phyloP scores from a whole-genome alignment of 257 asterid species.

The Nicotiana benthamiana region DNA sequence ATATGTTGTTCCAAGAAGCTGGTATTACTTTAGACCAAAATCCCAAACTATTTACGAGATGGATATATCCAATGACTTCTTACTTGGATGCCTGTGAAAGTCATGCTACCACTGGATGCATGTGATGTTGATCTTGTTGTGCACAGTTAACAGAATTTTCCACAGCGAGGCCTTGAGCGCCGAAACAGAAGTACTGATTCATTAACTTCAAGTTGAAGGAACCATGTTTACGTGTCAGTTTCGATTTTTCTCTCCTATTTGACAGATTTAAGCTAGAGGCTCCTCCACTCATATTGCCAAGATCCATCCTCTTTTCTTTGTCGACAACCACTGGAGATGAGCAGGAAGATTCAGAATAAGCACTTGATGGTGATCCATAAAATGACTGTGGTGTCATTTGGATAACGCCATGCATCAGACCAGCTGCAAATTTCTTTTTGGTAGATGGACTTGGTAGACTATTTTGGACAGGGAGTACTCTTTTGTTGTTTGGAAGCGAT shows the following conservation, averaged over 20 bases:
- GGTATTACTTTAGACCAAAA: not conserved
- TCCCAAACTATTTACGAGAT: not conserved
- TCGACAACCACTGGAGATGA: slow-evolving; percentile 31
- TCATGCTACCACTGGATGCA: slow-evolving; percentile 9
- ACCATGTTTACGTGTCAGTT: slow-evolving; percentile 31
- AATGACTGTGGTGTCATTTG: slow-evolving; percentile 38
- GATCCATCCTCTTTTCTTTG: slow-evolving; percentile 13
- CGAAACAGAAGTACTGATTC: slow-evolving; percentile 71
- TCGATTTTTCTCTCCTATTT: slow-evolving; percentile 18
- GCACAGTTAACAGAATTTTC: slow-evolving; percentile 21
- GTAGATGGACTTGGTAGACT: slow-evolving; percentile 49
- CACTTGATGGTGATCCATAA: slow-evolving; percentile 45
- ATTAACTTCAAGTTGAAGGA: slow-evolving; percentile 52
- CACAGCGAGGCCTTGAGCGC: slow-evolving; percentile 54
- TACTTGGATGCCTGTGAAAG: not conserved
- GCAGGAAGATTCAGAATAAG: slow-evolving; percentile 53
- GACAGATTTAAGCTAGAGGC: slow-evolving; percentile 24
- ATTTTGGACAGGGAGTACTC: slow-evolving; percentile 23
- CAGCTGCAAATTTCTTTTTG: slow-evolving; percentile 51
- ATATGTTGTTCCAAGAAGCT: not conserved
- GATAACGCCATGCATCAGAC: slow-evolving; percentile 49
- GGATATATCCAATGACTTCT: not conserved
- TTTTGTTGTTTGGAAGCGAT: slow-evolving; percentile 44
- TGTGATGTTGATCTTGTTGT: slow-evolving; percentile 2
- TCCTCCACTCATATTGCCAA: slow-evolving; percentile 9